Conservation (phyloP, 192 early-diverging fungal species). For the Podila clonocystis region DNA sequence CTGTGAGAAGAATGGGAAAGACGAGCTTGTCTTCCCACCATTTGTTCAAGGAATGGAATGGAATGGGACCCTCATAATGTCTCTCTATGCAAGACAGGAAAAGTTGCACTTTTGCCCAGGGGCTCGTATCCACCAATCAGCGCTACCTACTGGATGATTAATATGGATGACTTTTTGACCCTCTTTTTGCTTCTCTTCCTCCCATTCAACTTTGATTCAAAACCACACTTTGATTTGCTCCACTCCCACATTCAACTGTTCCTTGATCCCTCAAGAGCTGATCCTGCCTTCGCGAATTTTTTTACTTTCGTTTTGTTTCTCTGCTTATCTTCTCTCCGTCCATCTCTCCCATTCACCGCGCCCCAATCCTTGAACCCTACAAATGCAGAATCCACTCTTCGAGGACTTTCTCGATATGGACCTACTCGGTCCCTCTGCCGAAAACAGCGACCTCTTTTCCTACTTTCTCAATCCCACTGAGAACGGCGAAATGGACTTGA, state of each 20-base stretch:
- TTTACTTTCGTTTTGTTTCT: background rate
- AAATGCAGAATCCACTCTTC: constrained; percentile 4
- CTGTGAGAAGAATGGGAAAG: too few species aligned
- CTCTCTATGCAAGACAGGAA: too few species aligned
- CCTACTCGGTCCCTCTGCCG: background rate
- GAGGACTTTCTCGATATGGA: constrained; percentile 6
- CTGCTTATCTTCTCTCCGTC: background rate
- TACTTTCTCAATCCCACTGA: background rate
- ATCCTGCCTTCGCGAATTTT: background rate
- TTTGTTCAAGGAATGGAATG: too few species aligned
- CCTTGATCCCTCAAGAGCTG: background rate
- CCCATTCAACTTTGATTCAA: too few species aligned
- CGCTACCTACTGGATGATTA: too few species aligned
- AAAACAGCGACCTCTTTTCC: background rate
- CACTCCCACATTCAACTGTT: background rate
- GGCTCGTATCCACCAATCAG: too few species aligned
- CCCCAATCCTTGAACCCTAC: background rate
- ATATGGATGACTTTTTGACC: too few species aligned
- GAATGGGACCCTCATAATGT: too few species aligned
- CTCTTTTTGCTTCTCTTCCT: too few species aligned
- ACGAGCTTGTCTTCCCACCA: too few species aligned
- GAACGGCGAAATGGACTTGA: constrained; percentile 2
- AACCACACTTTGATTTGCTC: too few species aligned
- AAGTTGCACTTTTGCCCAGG: too few species aligned
- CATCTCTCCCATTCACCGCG: background rate